Base-by-base conservation (phyloP, 2,329 filamentous ascomycete genomes). In the Aspergillus bombycis region DNA sequence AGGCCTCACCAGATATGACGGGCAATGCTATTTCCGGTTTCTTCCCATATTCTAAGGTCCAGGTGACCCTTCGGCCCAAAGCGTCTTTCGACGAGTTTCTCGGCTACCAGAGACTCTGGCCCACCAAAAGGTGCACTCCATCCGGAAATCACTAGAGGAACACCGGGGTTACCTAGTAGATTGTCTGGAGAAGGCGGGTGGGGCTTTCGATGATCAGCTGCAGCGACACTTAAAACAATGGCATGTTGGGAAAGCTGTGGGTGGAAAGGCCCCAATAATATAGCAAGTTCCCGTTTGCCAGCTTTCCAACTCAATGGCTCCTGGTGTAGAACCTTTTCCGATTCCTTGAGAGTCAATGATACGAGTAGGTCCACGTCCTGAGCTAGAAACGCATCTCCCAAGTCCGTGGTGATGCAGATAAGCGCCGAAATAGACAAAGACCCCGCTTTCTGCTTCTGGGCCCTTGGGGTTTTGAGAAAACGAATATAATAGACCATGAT, bases 21-120 rank as follows among this genome's bases (percentile, higher is more conserved):
- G 7, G 89, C 89, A 70, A 92, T 91, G 72, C 88, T 90, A 71
- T 92, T 89, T 4, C 89, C 89, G 0, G 88, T 90, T 70, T 91
- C 89, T 73, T 92, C 89, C 80, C 86, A 88, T 52, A 91, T 84
- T 38, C 76, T 75, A 11, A 88, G 69, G 6, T 72, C 71, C 7
- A 78, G 69, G 26, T 77, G 75, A 41, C 76, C 73, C 6, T 77
- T 69, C 9, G 84, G 76, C 14, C 71, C 70, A 62, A 89, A 82
- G 16, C 84, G 81, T 65, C 88, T 80, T 69, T 89, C 83, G 1
- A 89, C 82, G 16, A 86, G 76, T 66, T 82, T 84, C 14, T 82
- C 81, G 1, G 83, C 81, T 46, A 81, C 79, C 3, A 75, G 69
- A 14, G 74, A 79, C 23, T 75, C 73, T 10, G 74, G 68, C 5